These are phyloP conservation scores for Wallacemonas sp. DNA, from an alignment of 208 protist genomes.

Conservation along the genomic window DNA sequence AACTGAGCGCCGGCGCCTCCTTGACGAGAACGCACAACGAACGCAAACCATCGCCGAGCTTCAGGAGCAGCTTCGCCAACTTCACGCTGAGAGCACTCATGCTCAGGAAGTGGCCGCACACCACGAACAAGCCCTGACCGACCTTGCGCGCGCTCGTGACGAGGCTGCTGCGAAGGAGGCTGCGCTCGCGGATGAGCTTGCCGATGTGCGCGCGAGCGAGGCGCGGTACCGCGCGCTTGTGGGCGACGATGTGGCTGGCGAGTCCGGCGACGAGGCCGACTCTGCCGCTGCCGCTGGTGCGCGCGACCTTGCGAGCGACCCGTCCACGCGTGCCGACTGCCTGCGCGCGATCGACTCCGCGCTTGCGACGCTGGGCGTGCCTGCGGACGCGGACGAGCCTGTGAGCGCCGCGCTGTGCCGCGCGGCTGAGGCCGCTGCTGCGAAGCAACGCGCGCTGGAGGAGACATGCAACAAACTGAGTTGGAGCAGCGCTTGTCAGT, in stretches of 20 bases:
- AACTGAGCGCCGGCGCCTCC: too few species aligned
- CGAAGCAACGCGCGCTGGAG: slow-evolving; percentile 14
- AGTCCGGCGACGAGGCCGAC: background rate
- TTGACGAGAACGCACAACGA: too few species aligned
- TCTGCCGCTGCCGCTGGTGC: background rate
- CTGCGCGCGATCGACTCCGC: slow-evolving; percentile 33
- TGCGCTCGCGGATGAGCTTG: slow-evolving; percentile 19
- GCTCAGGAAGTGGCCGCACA: background rate
- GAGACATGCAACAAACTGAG: background rate
- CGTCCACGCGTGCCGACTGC: slow-evolving; percentile 34
- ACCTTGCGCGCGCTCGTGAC: background rate
- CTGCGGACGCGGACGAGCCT: slow-evolving; percentile 16
- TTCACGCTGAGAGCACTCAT: background rate
- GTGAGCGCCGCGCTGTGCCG: slow-evolving; percentile 16
- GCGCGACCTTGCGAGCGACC: slow-evolving; percentile 14
- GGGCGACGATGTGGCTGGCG: slow-evolving; percentile 13
- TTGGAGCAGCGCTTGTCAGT: too few species aligned
- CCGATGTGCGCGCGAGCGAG: slow-evolving; percentile 13
- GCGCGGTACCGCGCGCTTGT: slow-evolving; percentile 20
- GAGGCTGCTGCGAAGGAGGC: slow-evolving; percentile 8
- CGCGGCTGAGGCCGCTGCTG: slow-evolving; percentile 22
- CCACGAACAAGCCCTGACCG: too few species aligned
- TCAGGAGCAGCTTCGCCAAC: too few species aligned
- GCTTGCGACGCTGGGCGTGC: slow-evolving; percentile 28
- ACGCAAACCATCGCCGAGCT: too few species aligned